Evolutionary conservation across 352 stramenopile species (phyloP), one percentile per base, ranked within the genome.

Genomic region (Phytophthora ohioensis): DNA sequence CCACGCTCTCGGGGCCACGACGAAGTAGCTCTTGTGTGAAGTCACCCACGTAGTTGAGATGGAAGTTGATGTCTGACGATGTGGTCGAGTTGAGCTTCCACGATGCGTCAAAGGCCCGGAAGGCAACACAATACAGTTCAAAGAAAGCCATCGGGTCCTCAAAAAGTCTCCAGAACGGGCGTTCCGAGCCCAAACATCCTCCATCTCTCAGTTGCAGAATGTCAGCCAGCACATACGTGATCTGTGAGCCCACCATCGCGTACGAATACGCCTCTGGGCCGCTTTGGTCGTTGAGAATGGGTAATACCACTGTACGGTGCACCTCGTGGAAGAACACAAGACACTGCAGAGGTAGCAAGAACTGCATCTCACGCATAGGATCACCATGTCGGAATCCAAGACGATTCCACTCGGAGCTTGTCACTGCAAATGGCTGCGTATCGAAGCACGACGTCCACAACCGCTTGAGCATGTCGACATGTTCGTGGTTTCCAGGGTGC

Each of bases 111-210:
- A 93, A 93, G 3, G 81, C 79, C 32, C 85, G 85, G 61, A 94
- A 91, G 11, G 81, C 75, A 63, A 96, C 71, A 42, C 82, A 88
- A 48, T 89, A 96, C 9, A 96, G 77, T 66, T 96, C 88, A 51
- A 84, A 93, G 63, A 94, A 92, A 3, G 82, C 87, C 38, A 94
- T 88, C 0, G 88, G 85, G 71, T 96, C 88, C 55, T 96, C 88
- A 71, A 96, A 96, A 1, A 94, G 73, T 7, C 84, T 85, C 88
- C 88, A 96, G 64, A 94, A 96, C 30, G 87, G 85, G 7, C 87
- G 84, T 67, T 94, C 88, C 0, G 78, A 79, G 8, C 87, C 88
- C 15, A 96, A 64, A 56, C 87, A 96, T 4, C 76, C 81, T 7
- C 88, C 88, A 42, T 93, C 86, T 55, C 79, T 81, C 8, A 96